A percentile compares a stretch with the other conserved stretches of the same genome.
Conservation (phyloP, 257 asterid species). For the Catharanthus roseus region DNA sequence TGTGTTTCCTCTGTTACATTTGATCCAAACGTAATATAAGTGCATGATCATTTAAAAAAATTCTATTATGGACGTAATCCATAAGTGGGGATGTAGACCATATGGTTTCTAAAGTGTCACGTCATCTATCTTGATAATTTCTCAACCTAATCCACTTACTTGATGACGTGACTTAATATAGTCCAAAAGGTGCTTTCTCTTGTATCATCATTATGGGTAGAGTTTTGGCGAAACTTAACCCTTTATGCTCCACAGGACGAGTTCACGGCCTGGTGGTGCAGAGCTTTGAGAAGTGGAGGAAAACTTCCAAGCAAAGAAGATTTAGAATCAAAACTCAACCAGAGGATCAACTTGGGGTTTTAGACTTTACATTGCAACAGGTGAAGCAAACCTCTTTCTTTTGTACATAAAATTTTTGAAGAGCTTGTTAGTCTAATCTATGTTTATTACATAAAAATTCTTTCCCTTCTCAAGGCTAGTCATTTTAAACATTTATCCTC, state of each 20-base stretch:
- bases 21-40: too few relatives aligned
- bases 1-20: too few relatives aligned
- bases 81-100: too few relatives aligned
- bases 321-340: slow-evolving; percentile 40
- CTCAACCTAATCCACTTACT: too few relatives aligned
- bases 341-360: slow-evolving; percentile 41
- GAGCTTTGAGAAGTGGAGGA: slow-evolving; percentile 45
- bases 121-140: too few relatives aligned
- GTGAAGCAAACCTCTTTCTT: not conserved
- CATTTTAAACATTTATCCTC: too few relatives aligned
- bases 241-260: slow-evolving; percentile 48
- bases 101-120: too few relatives aligned
- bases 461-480: not conserved
- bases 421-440: not conserved
- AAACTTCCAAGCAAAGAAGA: slow-evolving; percentile 54
- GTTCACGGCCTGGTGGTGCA: slow-evolving; percentile 72
- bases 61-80: too few relatives aligned
- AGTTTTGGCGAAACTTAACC: not conserved
- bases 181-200: too few relatives aligned
- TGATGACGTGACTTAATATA: too few relatives aligned
- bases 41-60: too few relatives aligned
- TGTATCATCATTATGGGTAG: not conserved
- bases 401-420: not conserved
- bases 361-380: slow-evolving; percentile 13
- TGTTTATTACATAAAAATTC: too few relatives aligned